Conservation (phyloP, 495 filamentous ascomycete species). For the Hypoxylon subgilvum region DNA sequence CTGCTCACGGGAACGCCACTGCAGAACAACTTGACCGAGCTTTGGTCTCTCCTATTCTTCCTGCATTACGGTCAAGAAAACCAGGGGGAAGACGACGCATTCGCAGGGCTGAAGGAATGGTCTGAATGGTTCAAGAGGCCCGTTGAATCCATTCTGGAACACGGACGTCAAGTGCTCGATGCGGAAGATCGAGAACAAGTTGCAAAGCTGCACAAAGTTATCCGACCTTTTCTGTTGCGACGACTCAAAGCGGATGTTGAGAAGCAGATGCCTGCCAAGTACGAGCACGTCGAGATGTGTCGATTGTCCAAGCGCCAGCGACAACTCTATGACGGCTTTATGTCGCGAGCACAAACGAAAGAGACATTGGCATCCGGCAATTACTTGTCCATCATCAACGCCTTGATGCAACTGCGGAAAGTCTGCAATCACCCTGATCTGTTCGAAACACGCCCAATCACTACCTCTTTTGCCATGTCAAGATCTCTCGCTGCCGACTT, state of each 20-base stretch:
- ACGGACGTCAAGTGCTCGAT: constrained; percentile 90
- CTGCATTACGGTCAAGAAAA: constrained; percentile 89
- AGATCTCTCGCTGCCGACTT: constrained; percentile 78
- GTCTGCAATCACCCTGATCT: constrained; percentile 99
- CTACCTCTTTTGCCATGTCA: constrained; percentile 93
- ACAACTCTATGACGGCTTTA: constrained; percentile 94
- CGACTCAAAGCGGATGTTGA: constrained; percentile 97
- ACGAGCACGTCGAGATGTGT: constrained; percentile 95
- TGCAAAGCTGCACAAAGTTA: constrained; percentile 86
- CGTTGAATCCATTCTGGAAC: constrained; percentile 91
- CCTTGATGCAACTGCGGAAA: constrained; percentile 95
- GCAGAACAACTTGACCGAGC: constrained; percentile 94
- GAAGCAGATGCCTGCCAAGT: constrained; percentile 98
- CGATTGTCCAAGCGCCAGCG: constrained; percentile 91
- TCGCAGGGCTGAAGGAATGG: constrained; percentile 89
- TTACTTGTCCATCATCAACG: constrained; percentile 97
- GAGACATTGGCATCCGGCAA: constrained; percentile 90
- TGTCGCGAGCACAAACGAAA: constrained; percentile 86
- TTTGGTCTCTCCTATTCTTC: constrained; percentile 98
- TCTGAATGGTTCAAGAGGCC: constrained; percentile 91
- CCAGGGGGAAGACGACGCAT: constrained; percentile 82
- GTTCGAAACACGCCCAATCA: constrained; percentile 95
- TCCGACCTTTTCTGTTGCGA: constrained; percentile 90
- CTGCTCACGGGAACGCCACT: constrained; percentile 94
- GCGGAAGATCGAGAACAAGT: constrained; percentile 90